phyloP scores from a whole-genome alignment of 352 stramenopile species.

The Phytophthora crassamura region DNA sequence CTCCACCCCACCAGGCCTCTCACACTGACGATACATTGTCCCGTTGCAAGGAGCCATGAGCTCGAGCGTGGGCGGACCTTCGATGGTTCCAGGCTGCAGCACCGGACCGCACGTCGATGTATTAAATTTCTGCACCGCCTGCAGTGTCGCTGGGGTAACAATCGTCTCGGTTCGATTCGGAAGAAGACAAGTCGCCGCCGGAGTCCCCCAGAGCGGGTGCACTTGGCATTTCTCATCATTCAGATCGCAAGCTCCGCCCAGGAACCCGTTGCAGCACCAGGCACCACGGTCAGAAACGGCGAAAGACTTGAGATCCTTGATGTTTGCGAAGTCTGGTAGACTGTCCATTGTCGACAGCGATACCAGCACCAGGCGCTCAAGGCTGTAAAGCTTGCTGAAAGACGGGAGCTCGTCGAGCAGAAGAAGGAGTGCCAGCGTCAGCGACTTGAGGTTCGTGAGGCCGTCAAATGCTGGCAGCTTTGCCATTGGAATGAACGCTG shows the following conservation, averaged over 20 bases:
- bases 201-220: slow-evolving; percentile 22
- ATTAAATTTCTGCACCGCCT: slow-evolving; percentile 13
- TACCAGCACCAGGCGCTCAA: slow-evolving; percentile 33
- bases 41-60: slow-evolving; percentile 33
- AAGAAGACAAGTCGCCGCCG: slow-evolving; percentile 16
- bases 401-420: slow-evolving; percentile 15
- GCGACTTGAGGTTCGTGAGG: slow-evolving; percentile 37
- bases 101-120: slow-evolving; percentile 18
- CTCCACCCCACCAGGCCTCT: not conserved
- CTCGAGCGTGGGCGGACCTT: slow-evolving; percentile 11
- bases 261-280: slow-evolving; percentile 48
- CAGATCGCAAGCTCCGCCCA: slow-evolving; percentile 26
- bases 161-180: slow-evolving; percentile 13
- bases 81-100: slow-evolving; percentile 4
- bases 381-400: slow-evolving; percentile 18
- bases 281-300: slow-evolving; percentile 5
- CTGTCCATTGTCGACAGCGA: slow-evolving; percentile 1
- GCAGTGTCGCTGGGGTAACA: slow-evolving; percentile 10
- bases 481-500: slow-evolving; percentile 21
- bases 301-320: slow-evolving; percentile 25
- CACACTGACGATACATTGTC: slow-evolving; percentile 33
- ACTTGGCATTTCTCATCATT: slow-evolving; percentile 11
- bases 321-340: slow-evolving; percentile 25
- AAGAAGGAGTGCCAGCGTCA: slow-evolving; percentile 33
- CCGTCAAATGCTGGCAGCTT: slow-evolving; percentile 35